A percentile compares a stretch with the other conserved stretches of the same genome.
phyloP scores from a whole-genome alignment of 257 asterid species.

The Fraxinus americana region DNA sequence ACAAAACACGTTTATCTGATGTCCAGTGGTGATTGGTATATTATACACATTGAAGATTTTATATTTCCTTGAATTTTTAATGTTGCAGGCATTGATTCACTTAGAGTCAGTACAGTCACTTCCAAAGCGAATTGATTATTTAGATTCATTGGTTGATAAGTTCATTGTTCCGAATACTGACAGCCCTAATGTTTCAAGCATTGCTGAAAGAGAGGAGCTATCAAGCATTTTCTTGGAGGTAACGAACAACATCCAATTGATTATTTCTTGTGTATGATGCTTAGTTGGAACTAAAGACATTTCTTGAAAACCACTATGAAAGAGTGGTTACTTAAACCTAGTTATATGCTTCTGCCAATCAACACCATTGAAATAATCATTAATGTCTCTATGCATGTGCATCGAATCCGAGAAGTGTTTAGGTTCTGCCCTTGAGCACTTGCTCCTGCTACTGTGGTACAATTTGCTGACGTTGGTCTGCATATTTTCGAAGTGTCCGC shows the following conservation, averaged over 20 bases:
- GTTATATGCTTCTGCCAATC: neutral
- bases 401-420: neutral
- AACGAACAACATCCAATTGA: conserved; percentile 6
- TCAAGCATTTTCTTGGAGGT: conserved; percentile 98
- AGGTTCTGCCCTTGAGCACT: neutral
- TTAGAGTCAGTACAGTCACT: conserved; percentile 87
- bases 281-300: neutral
- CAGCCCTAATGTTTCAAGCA: conserved; percentile 56
- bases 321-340: neutral
- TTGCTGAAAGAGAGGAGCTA: conserved; percentile 85
- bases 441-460: neutral
- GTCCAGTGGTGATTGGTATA: neutral
- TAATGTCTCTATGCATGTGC: neutral
- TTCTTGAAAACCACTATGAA: neutral
- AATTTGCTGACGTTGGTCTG: neutral
- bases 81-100: conserved; percentile 87
- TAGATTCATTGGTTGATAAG: conserved; percentile 81
- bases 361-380: neutral
- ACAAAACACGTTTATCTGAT: neutral
- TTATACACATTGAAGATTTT: conserved; percentile 17
- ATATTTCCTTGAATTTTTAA: conserved; percentile 18
- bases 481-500: neutral
- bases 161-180: conserved; percentile 59
- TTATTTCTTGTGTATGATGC: neutral
- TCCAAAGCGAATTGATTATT: conserved; percentile 72